Percentiles rank a stretch among this genome's conserved stretches.
These are phyloP conservation scores for Colletotrichum kahawae DNA, from an alignment of 2,329 filamentous ascomycete genomes.

Conservation along the genomic window DNA sequence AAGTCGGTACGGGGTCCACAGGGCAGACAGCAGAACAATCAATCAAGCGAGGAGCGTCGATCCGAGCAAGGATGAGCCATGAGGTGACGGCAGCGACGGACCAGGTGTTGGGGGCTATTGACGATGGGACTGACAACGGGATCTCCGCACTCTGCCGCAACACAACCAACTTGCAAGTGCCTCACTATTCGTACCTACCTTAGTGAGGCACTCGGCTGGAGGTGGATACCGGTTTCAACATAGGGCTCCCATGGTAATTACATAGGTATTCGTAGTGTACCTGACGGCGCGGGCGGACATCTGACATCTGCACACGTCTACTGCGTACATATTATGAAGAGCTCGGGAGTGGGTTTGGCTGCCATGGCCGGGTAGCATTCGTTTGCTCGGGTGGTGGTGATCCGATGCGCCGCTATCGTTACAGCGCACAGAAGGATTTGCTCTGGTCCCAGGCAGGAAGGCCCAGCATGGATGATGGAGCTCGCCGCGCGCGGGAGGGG, in stretches of 20 bases:
- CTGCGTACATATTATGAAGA: too few relatives aligned
- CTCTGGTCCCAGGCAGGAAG: not conserved
- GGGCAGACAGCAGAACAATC: not conserved
- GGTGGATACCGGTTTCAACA: not conserved
- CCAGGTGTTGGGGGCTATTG: not conserved
- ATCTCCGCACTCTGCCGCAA: not conserved
- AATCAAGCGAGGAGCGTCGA: slow-evolving; percentile 1
- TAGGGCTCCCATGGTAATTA: too few relatives aligned
- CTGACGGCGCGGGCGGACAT: too few relatives aligned
- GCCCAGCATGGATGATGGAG: not conserved
- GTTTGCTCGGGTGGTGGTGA: not conserved
- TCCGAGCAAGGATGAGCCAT: not conserved
- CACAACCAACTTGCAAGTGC: too few relatives aligned
- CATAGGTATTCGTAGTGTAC: too few relatives aligned
- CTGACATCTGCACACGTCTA: too few relatives aligned
- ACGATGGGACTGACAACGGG: not conserved
- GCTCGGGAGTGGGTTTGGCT: not conserved
- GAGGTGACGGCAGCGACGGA: not conserved
- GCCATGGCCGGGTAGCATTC: not conserved
- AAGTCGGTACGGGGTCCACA: not conserved
- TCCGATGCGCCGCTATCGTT: not conserved
- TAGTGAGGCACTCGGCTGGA: not conserved
- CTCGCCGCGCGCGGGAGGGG: not conserved
- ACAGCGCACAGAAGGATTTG: not conserved
- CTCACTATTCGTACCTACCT: too few relatives aligned